Percentiles rank a stretch among this genome's conserved stretches.
These are phyloP conservation scores for Aspergillus heteromorphus DNA, from an alignment of 495 filamentous ascomycete genomes.

Conservation along the genomic window DNA sequence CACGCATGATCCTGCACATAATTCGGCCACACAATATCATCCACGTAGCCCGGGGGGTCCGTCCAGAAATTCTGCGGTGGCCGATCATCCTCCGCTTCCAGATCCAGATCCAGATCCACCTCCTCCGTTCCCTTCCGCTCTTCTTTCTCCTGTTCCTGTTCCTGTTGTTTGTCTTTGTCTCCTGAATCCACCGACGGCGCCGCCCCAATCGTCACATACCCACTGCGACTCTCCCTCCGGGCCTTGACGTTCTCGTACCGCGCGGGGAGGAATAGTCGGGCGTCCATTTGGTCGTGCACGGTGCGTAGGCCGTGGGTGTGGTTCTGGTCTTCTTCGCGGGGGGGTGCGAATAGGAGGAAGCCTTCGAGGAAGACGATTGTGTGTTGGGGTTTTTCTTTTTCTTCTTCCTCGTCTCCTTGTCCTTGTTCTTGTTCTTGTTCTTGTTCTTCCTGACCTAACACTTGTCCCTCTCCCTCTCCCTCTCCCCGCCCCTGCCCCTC, in stretches of 20 bases:
- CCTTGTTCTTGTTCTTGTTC: too few species aligned
- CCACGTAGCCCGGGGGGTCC: constrained; percentile 90
- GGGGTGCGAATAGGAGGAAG: constrained; percentile 68
- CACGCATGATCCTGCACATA: constrained; percentile 75
- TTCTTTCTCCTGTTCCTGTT: background rate
- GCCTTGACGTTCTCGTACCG: constrained; percentile 53
- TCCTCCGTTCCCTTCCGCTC: background rate
- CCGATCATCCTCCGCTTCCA: constrained; percentile 34
- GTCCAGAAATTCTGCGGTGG: constrained; percentile 78
- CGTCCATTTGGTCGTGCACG: constrained; percentile 57
- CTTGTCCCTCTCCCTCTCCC: constrained; percentile 23
- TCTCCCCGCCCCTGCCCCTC: constrained; percentile 13
- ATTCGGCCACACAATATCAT: constrained; percentile 91
- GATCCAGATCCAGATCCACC: constrained; percentile 21
- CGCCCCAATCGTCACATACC: constrained; percentile 76
- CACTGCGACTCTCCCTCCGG: constrained; percentile 65
- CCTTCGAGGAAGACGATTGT: constrained; percentile 65
- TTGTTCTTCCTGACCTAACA: too few species aligned
- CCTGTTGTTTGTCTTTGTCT: constrained; percentile 20
- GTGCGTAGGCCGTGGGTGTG: constrained; percentile 27
- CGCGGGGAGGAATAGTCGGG: constrained; percentile 70
- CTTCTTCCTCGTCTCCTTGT: too few species aligned
- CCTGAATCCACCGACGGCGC: constrained; percentile 39
- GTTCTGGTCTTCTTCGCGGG: too few species aligned
- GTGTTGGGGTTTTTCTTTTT: too few species aligned